These are phyloP conservation scores for Boletus sp. DNA, from an alignment of 1,284 basidiomycete species.

Conservation along the genomic window DNA sequence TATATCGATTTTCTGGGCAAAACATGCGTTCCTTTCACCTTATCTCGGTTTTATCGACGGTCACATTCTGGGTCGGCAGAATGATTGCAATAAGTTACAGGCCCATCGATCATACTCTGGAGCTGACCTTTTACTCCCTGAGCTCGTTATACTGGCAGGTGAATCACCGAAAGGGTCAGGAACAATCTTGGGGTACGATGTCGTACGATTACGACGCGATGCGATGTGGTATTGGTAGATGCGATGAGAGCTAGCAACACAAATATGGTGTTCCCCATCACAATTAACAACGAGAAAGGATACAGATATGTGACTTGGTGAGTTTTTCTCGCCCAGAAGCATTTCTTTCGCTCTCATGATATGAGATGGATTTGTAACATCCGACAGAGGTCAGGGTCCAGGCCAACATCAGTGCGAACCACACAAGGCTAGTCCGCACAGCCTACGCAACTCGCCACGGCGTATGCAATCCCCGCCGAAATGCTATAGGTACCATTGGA, in stretches of 20 bases:
- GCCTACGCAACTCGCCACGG: slow-evolving; percentile 1
- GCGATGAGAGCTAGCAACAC: slow-evolving; percentile 24
- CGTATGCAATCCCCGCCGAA: slow-evolving; percentile 8
- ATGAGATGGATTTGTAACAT: slow-evolving; percentile 6
- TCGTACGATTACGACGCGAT: slow-evolving; percentile 26
- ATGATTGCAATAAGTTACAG: neutral
- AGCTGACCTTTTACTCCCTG: neutral
- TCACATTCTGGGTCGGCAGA: slow-evolving; percentile 3
- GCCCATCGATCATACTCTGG: neutral
- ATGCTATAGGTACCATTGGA: slow-evolving; percentile 13
- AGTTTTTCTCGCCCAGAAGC: slow-evolving; percentile 11
- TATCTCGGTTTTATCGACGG: slow-evolving; percentile 3
- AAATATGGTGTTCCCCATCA: slow-evolving; percentile 30
- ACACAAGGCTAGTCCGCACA: slow-evolving; percentile 13
- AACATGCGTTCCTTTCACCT: slow-evolving; percentile 6
- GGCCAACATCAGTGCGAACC: slow-evolving; percentile 9
- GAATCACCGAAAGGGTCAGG: slow-evolving; percentile 16
- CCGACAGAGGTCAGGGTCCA: slow-evolving; percentile 11
- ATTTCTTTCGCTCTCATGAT: slow-evolving; percentile 14
- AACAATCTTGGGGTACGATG: slow-evolving; percentile 22
- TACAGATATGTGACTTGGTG: slow-evolving; percentile 18
- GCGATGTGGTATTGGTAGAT: slow-evolving; percentile 14
- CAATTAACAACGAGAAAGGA: slow-evolving; percentile 34
- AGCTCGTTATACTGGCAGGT: neutral
- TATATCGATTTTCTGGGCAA: slow-evolving; percentile 3